Evolutionary conservation across 2,329 filamentous ascomycete genomes (phyloP).

Genomic region (Rhytidhysteron rufulum): DNA sequence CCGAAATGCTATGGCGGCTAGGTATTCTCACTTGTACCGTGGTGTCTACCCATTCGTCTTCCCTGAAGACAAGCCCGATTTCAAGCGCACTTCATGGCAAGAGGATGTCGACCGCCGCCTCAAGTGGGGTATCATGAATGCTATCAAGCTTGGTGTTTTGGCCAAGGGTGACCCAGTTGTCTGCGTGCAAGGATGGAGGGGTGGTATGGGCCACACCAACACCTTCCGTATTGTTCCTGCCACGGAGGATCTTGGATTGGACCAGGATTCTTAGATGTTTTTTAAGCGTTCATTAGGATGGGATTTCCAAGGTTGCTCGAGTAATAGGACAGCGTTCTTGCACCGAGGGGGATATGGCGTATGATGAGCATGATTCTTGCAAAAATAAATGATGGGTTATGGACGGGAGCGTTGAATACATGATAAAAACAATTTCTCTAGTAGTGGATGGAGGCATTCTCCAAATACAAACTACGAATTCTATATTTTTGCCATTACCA

Average conservation of each 20-base stretch:
- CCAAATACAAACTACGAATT: no score
- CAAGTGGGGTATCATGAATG: constrained; percentile 91
- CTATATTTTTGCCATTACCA: no score
- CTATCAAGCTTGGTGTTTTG: constrained; percentile 76
- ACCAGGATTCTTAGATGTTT: constrained; percentile 39
- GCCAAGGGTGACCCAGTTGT: constrained; percentile 70
- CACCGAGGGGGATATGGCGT: no score
- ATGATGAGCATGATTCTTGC: no score
- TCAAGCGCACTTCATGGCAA: constrained; percentile 90
- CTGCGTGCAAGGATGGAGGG: constrained; percentile 87
- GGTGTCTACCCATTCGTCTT: constrained; percentile 98
- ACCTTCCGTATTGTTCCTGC: constrained; percentile 57
- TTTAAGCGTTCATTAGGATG: no score
- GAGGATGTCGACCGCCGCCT: constrained; percentile 97
- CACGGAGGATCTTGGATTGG: constrained; percentile 47
- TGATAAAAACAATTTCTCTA: no score
- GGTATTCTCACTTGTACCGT: constrained; percentile 91
- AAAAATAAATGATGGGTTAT: no score
- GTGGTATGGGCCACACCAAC: constrained; percentile 89
- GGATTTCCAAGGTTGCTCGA: no score
- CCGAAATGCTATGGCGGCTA: constrained; percentile 72
- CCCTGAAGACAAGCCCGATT: constrained; percentile 90
- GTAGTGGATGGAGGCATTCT: no score
- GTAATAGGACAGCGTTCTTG: no score
- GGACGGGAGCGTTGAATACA: no score